Conservation (phyloP, 2,329 filamentous ascomycete species). For the Tympanopsis confertula region DNA sequence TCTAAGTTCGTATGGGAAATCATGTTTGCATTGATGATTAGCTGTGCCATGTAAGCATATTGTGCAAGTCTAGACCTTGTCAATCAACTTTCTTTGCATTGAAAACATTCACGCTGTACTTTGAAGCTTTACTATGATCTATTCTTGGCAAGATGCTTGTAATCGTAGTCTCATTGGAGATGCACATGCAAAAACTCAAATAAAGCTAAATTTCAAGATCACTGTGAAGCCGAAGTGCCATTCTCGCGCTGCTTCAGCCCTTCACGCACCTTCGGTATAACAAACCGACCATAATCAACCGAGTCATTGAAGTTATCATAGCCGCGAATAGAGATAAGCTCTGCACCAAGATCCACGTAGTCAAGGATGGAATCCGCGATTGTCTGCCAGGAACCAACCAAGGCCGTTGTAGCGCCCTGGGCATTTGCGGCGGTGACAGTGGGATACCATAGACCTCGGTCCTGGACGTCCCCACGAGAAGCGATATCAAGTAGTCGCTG, state of each 20-base stretch:
- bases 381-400: slow-evolving; percentile 41
- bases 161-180: too few species aligned
- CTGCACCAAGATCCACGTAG: slow-evolving; percentile 42
- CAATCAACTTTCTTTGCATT: too few species aligned
- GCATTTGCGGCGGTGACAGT: slow-evolving; percentile 50
- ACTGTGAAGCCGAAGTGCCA: too few species aligned
- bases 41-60: too few species aligned
- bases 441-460: slow-evolving; percentile 51
- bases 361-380: slow-evolving; percentile 41
- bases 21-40: too few species aligned
- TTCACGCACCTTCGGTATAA: slow-evolving; percentile 36
- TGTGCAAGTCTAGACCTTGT: too few species aligned
- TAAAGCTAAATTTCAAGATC: too few species aligned
- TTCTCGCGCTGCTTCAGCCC: slow-evolving; percentile 15
- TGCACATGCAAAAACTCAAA: too few species aligned
- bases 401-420: slow-evolving; percentile 43
- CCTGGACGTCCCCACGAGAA: slow-evolving; percentile 40
- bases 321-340: slow-evolving; percentile 46
- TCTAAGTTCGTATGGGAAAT: too few species aligned
- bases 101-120: too few species aligned
- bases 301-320: slow-evolving; percentile 50
- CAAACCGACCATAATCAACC: slow-evolving; percentile 44
- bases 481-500: slow-evolving; percentile 47
- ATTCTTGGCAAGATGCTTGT: too few species aligned
- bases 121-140: too few species aligned